Percentiles rank a stretch among this genome's conserved stretches.
Evolutionary conservation across 116 monocot genomes (phyloP).

Genomic region (Zostera marina): DNA sequence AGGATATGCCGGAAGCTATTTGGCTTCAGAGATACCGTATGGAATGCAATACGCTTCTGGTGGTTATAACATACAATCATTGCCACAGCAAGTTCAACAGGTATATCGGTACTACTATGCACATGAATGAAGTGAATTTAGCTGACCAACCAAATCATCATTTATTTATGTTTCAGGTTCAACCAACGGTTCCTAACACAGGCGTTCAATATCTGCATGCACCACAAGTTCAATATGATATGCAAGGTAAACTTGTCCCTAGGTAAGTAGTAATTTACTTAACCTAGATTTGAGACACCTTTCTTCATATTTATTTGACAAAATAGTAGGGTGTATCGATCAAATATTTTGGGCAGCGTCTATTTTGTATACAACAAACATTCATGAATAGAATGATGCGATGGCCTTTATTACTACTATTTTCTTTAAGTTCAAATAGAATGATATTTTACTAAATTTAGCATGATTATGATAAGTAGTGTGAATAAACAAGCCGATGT

Average conservation of each 20-base stretch:
- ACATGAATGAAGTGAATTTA: no score
- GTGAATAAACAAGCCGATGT: conserved; percentile 10
- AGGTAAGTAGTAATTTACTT: background rate
- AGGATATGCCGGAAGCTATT: conserved; percentile 24
- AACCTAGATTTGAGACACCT: background rate
- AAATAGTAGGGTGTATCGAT: no score
- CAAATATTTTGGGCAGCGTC: no score
- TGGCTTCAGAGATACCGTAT: conserved; percentile 19
- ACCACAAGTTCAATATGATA: conserved; percentile 4
- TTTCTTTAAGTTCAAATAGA: no score
- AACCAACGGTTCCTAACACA: background rate
- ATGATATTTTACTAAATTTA: background rate
- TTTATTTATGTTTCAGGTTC: conserved; percentile 4
- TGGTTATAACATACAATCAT: conserved; percentile 24
- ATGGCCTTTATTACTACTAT: no score
- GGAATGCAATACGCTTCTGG: conserved; percentile 22
- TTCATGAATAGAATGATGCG: no score
- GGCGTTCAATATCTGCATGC: conserved; percentile 2
- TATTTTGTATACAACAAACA: no score
- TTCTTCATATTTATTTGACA: no score
- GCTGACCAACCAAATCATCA: background rate
- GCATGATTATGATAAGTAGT: background rate
- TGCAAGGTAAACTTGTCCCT: conserved; percentile 1
- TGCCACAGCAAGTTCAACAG: background rate
- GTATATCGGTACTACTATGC: no score